A percentile compares a stretch with the other conserved stretches of the same genome.
phyloP scores from a whole-genome alignment of 2,329 filamentous ascomycete species.

The Microsporum audouinii region DNA sequence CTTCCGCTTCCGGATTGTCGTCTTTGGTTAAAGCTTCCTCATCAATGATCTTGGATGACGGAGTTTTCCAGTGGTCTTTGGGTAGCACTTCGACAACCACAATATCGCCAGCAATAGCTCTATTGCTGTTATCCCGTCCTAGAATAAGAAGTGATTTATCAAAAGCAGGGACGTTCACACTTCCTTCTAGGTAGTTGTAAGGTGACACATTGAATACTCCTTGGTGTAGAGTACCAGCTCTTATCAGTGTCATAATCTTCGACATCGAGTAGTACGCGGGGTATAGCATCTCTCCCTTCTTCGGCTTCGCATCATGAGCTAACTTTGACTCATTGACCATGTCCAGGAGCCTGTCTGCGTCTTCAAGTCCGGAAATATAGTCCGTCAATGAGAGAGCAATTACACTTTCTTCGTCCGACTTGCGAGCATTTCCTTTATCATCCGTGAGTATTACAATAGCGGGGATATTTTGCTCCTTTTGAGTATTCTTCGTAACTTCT shows the following conservation, averaged over 20 bases:
- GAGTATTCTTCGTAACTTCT: slow-evolving; percentile 44
- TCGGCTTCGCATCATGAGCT: slow-evolving; percentile 51
- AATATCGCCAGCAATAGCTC: slow-evolving; percentile 79
- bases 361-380: slow-evolving; percentile 74
- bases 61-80: slow-evolving; percentile 91
- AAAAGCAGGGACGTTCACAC: slow-evolving; percentile 80
- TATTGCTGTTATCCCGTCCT: slow-evolving; percentile 91
- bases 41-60: slow-evolving; percentile 90
- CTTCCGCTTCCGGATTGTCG: slow-evolving; percentile 79
- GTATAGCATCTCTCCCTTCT: slow-evolving; percentile 64
- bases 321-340: slow-evolving; percentile 80
- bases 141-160: slow-evolving; percentile 78
- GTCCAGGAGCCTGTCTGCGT: slow-evolving; percentile 75
- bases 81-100: slow-evolving; percentile 89
- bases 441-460: slow-evolving; percentile 88
- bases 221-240: slow-evolving; percentile 80
- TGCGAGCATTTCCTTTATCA: slow-evolving; percentile 74
- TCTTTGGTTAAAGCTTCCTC: slow-evolving; percentile 86
- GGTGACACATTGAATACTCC: slow-evolving; percentile 92
- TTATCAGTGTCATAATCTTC: slow-evolving; percentile 87
- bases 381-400: slow-evolving; percentile 56
- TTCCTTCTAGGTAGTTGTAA: slow-evolving; percentile 95
- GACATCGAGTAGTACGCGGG: slow-evolving; percentile 82
- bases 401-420: slow-evolving; percentile 66
- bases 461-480: slow-evolving; percentile 49